Conservation (phyloP, 495 filamentous ascomycete genomes). For the Penicillium pancosmium region DNA sequence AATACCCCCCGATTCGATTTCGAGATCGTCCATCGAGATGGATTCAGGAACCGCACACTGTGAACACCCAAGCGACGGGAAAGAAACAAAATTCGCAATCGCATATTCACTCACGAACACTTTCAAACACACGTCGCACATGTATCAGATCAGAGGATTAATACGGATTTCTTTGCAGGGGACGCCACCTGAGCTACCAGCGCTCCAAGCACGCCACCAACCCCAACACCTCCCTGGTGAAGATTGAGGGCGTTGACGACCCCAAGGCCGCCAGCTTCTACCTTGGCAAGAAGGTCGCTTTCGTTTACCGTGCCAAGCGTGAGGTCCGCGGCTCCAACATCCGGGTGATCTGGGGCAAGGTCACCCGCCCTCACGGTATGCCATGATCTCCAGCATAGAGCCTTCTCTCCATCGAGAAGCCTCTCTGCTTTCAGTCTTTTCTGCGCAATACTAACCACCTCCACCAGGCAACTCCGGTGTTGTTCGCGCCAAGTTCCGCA, state of each 20-base stretch:
- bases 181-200: conserved; percentile 92
- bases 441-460: conserved; percentile 16
- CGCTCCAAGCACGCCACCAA: conserved; percentile 82
- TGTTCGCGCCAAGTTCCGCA: conserved; percentile 92
- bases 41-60: conserved; percentile 5
- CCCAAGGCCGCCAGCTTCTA: conserved; percentile 85
- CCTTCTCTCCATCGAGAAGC: not conserved
- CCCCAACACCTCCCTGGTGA: conserved; percentile 85
- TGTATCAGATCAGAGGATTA: conserved; percentile 33
- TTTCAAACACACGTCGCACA: conserved; percentile 10
- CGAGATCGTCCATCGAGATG: conserved; percentile 12
- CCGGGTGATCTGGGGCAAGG: conserved; percentile 98
- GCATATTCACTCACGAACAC: not conserved
- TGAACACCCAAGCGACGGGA: conserved; percentile 1
- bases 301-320: conserved; percentile 91
- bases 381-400: conserved; percentile 1
- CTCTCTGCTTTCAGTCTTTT: not conserved
- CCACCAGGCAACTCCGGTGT: conserved; percentile 90
- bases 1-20: conserved; percentile 13
- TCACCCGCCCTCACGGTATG: conserved; percentile 91
- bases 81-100: not conserved
- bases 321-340: conserved; percentile 96
- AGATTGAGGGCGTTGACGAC: conserved; percentile 96
- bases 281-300: conserved; percentile 94
- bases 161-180: conserved; percentile 59